Conservation (phyloP, 2,329 filamentous ascomycete species). For the Fusarium redolens region DNA sequence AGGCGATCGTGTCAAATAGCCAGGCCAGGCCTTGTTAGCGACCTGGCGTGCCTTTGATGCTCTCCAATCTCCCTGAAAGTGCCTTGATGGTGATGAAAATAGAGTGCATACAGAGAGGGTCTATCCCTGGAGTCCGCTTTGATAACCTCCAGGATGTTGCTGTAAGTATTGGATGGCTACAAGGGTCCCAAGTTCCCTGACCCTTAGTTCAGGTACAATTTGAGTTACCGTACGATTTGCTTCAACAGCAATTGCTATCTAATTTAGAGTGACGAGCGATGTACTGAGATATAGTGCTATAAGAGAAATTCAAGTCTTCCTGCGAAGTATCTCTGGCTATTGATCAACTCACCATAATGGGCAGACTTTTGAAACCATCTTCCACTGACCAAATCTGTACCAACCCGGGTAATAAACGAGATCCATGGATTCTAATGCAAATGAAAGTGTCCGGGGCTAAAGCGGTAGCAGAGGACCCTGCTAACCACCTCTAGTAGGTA, state of each 20-base stretch:
- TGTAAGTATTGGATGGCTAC: constrained; percentile 9
- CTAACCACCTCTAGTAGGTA: constrained; percentile 24
- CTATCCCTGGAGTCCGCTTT: constrained; percentile 32
- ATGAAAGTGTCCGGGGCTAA: constrained; percentile 30
- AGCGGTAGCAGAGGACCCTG: constrained; percentile 19
- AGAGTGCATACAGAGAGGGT: constrained; percentile 21
- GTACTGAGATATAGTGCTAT: neutral
- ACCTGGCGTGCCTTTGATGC: constrained; percentile 1
- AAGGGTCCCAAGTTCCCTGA: constrained; percentile 14
- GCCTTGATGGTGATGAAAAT: constrained; percentile 24
- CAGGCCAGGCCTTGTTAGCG: constrained; percentile 1
- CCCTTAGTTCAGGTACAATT: constrained; percentile 14
- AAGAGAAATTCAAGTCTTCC: neutral
- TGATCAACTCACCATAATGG: neutral
- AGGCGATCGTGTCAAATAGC: neutral
- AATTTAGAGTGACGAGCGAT: neutral
- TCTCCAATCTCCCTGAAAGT: constrained; percentile 21
- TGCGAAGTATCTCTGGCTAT: neutral
- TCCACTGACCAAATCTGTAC: neutral
- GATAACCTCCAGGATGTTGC: constrained; percentile 23
- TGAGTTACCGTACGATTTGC: neutral
- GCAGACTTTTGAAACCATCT: constrained; percentile 1
- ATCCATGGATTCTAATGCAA: constrained; percentile 15
- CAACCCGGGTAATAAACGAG: constrained; percentile 13
- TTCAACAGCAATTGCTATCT: neutral